phyloP scores from a whole-genome alignment of 371 early-diverging fungal species.

The Circinella minor region DNA sequence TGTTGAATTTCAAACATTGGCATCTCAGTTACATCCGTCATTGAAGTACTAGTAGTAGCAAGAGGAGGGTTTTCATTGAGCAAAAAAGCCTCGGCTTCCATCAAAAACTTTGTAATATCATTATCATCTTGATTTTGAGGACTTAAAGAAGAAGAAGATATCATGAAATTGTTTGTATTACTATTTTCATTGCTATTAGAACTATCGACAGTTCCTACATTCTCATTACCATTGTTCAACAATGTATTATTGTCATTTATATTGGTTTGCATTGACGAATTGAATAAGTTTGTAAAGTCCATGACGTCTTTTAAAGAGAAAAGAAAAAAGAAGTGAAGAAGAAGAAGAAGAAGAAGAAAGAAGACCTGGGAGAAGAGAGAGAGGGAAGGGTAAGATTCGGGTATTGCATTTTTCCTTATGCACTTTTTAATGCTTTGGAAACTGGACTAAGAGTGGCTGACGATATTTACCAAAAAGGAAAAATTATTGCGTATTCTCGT shows the following conservation, averaged over 20 bases:
- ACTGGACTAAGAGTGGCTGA: too few species aligned
- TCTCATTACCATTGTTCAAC: slow-evolving; percentile 4
- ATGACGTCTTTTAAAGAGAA: neutral
- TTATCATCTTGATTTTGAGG: neutral
- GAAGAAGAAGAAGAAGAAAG: neutral
- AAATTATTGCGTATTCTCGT: too few species aligned
- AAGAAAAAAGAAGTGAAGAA: neutral
- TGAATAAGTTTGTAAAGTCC: slow-evolving; percentile 1
- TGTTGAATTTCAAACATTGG: neutral
- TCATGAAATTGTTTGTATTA: neutral
- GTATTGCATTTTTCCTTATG: too few species aligned
- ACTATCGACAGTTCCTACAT: neutral
- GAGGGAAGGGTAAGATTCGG: too few species aligned
- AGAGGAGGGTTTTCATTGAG: neutral
- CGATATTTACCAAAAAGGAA: too few species aligned
- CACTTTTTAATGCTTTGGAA: too few species aligned
- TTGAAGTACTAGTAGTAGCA: neutral
- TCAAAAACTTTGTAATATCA: slow-evolving; percentile 2
- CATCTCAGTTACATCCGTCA: neutral
- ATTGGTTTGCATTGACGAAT: neutral
- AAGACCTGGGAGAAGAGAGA: neutral
- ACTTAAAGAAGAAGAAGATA: neutral
- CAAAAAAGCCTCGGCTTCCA: slow-evolving; percentile 8
- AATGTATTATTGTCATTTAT: neutral
- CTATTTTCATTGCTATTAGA: neutral